Conservation (phyloP, 768 basidiomycete genomes). For the Russula brevipes region DNA sequence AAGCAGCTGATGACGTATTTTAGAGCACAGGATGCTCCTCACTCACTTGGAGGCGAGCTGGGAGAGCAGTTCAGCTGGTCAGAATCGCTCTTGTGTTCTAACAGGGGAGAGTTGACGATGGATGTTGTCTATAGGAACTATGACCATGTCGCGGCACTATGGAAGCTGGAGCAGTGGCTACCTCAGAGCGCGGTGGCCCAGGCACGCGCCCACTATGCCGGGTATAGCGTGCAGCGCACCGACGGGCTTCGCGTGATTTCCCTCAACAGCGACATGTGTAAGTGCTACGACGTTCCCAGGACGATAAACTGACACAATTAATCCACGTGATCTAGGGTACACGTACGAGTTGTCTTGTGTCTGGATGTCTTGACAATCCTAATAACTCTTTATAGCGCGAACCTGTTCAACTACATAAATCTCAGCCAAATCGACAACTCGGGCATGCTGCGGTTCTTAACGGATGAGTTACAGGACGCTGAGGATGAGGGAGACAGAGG, state of each 20-base stretch:
- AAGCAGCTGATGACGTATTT: neutral
- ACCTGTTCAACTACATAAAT: slow-evolving; percentile 76
- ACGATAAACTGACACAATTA: neutral
- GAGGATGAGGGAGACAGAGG: slow-evolving; percentile 73
- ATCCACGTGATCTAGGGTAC: slow-evolving; percentile 18
- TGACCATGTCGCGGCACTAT: slow-evolving; percentile 64
- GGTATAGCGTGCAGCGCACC: slow-evolving; percentile 59
- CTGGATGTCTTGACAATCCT: neutral
- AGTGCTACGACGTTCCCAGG: slow-evolving; percentile 28
- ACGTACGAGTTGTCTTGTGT: slow-evolving; percentile 26
- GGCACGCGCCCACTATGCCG: slow-evolving; percentile 66
- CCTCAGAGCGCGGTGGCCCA: slow-evolving; percentile 48
- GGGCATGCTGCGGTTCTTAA: slow-evolving; percentile 72
- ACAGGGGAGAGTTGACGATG: neutral
- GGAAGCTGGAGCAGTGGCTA: slow-evolving; percentile 69
- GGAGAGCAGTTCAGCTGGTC: slow-evolving; percentile 64
- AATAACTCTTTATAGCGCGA: slow-evolving; percentile 39
- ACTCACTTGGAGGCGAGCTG: slow-evolving; percentile 49
- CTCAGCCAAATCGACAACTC: slow-evolving; percentile 62
- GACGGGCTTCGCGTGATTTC: slow-evolving; percentile 70
- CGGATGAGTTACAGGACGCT: slow-evolving; percentile 71
- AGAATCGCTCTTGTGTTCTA: slow-evolving; percentile 8
- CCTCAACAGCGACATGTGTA: slow-evolving; percentile 73
- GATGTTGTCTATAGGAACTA: slow-evolving; percentile 52
- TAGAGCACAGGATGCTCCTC: slow-evolving; percentile 58